Evolutionary conservation across 805 yeast genomes (phyloP), one percentile per base, ranked within the genome.

Genomic region (Cyberlindnera euphorbiiphila): DNA sequence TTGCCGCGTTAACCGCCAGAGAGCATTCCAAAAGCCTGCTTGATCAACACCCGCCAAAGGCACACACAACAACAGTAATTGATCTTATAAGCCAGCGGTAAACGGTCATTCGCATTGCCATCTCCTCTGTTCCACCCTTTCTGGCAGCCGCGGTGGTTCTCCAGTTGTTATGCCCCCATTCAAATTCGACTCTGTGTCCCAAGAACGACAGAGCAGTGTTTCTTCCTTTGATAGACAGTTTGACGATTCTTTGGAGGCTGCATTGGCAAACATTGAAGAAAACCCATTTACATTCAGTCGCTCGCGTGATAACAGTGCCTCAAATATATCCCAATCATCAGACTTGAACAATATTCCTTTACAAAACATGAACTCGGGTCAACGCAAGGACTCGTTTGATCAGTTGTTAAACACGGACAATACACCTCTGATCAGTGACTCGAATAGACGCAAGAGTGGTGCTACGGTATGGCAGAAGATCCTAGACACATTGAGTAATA

Each of bases 191-290:
- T 22, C 50, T 30, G 45, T 41, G 24, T 37, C 50, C 9, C 36
- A 37, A 19, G 45, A 41, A 26, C 50, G 53, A 34, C 54, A 53
- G 32, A 44, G 47, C 36, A 65, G 68, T 37, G 48, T 53, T 21
- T 72, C 72, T 31, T 65, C 76, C 10, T 69, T 80, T 50, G 87
- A 81, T 48, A 72, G 74, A 46, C 69, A 69, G 47, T 74, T 82
- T 53, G 87, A 81, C 53, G 69, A 67, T 45, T 76, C 83, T 9
- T 64, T 80, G 41, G 84, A 79, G 50, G 76, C 76, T 32, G 91
- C 87, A 1, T 62, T 82, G 46, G 76, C 76, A 42, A 63, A 51
- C 66, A 65, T 47, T 50, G 77, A 61, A 57, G 68, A 66, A 47
- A 68, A 61, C 50, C 63, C 52, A 48, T 64, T 53, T 37, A 45